phyloP scores from a whole-genome alignment of 2,329 filamentous ascomycete species.

The Graphium sp. region DNA sequence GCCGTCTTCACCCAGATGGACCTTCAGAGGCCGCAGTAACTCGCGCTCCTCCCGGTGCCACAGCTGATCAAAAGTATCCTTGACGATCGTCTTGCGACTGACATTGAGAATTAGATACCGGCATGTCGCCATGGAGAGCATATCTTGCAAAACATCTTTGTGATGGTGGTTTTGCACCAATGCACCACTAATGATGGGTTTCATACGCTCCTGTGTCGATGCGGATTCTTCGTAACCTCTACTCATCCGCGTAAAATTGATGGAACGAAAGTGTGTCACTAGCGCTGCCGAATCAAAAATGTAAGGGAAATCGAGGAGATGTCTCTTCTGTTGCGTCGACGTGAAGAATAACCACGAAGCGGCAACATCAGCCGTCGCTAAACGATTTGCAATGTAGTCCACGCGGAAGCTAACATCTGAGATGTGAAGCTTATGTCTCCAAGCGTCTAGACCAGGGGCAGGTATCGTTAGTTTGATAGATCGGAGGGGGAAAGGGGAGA shows the following conservation, averaged over 20 bases:
- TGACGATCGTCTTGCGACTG: constrained; percentile 47
- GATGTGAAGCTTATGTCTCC: constrained; percentile 46
- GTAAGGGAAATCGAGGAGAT: constrained; percentile 67
- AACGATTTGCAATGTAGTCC: constrained; percentile 56
- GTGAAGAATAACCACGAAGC: constrained; percentile 50
- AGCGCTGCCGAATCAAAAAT: constrained; percentile 59
- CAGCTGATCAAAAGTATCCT: constrained; percentile 70
- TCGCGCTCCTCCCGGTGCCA: constrained; percentile 76
- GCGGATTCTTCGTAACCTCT: constrained; percentile 56
- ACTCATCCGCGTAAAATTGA: constrained; percentile 81
- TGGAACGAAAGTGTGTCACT: constrained; percentile 70
- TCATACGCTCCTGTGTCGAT: constrained; percentile 36
- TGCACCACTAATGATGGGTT: constrained; percentile 35
- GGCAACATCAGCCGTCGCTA: constrained; percentile 62
- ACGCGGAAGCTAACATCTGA: constrained; percentile 55
- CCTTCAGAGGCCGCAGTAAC: constrained; percentile 70
- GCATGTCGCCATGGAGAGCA: constrained; percentile 48
- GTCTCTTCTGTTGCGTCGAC: constrained; percentile 44
- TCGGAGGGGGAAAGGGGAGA: not conserved
- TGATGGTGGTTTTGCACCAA: constrained; percentile 40
- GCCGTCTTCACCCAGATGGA: constrained; percentile 65
- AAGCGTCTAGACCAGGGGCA: constrained; percentile 29
- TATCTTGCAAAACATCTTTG: constrained; percentile 42
- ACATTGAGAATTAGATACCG: constrained; percentile 58
- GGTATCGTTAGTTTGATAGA: constrained; percentile 1